Evolutionary conservation across 1,139 yeast genomes (phyloP).

Genomic region (Yamadazyma spencermartinsiae): DNA sequence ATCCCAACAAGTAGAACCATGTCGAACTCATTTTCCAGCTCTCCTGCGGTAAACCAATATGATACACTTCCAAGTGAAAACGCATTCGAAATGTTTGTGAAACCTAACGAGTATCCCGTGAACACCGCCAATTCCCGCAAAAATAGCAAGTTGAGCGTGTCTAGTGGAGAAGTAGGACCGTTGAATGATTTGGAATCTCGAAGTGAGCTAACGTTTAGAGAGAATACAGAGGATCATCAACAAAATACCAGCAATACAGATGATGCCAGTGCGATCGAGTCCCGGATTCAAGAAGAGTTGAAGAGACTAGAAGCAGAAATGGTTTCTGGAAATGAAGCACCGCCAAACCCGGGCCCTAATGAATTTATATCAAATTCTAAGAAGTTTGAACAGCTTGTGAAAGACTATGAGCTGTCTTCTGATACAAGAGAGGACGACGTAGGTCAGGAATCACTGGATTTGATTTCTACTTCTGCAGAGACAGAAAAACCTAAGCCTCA

Average conservation of each 20-base stretch:
- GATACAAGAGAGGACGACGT: too few relatives aligned
- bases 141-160: background rate
- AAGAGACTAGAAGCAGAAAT: background rate
- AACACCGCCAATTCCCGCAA: background rate
- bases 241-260: background rate
- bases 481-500: conserved; percentile 10
- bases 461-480: too few relatives aligned
- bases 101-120: background rate
- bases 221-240: background rate
- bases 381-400: too few relatives aligned
- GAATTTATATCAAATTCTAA: too few relatives aligned
- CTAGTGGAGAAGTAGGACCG: background rate
- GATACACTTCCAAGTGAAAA: background rate
- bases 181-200: background rate
- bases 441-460: too few relatives aligned
- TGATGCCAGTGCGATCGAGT: background rate
- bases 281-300: conserved; percentile 1
- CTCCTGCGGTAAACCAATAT: background rate
- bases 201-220: background rate
- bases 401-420: too few relatives aligned
- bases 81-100: conserved; percentile 1
- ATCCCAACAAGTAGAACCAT: background rate
- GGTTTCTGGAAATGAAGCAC: background rate
- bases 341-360: too few relatives aligned
- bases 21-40: background rate